These are phyloP conservation scores for Maudiozyma serrabonitensis DNA, from an alignment of 805 yeast genomes.

Conservation along the genomic window DNA sequence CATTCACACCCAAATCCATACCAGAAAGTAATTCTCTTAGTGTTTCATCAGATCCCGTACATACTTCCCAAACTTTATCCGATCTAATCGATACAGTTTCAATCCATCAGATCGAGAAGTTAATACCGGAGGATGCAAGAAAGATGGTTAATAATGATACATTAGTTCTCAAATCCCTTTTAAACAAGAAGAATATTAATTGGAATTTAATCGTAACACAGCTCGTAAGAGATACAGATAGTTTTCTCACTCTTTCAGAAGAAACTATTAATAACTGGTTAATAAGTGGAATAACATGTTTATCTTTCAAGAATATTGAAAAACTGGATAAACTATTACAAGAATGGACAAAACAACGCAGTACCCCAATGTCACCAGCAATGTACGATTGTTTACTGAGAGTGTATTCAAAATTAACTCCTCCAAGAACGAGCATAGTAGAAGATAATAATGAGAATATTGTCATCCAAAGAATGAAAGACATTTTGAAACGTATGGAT, in stretches of 20 bases:
- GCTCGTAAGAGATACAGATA: constrained; percentile 9
- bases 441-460: constrained; percentile 3
- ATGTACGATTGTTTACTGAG: constrained; percentile 22
- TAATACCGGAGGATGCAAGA: constrained; percentile 15
- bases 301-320: constrained; percentile 20
- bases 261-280: constrained; percentile 7
- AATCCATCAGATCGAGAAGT: constrained; percentile 6
- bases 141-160: constrained; percentile 18
- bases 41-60: too few species aligned
- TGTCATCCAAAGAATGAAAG: constrained; percentile 13
- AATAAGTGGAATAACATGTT: constrained; percentile 5
- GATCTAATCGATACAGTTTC: constrained; percentile 11
- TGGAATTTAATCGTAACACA: constrained; percentile 22
- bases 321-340: constrained; percentile 21
- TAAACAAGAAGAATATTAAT: constrained; percentile 15
- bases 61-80: constrained; percentile 8
- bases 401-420: constrained; percentile 12
- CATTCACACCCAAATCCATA: neutral
- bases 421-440: neutral
- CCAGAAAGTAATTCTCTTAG: too few species aligned
- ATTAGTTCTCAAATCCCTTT: constrained; percentile 14
- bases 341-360: constrained; percentile 9
- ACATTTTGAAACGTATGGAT: constrained; percentile 15
- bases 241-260: constrained; percentile 8
- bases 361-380: constrained; percentile 5